Conservation (phyloP, 1,284 basidiomycete species). For the Microbotryum saponariae region DNA sequence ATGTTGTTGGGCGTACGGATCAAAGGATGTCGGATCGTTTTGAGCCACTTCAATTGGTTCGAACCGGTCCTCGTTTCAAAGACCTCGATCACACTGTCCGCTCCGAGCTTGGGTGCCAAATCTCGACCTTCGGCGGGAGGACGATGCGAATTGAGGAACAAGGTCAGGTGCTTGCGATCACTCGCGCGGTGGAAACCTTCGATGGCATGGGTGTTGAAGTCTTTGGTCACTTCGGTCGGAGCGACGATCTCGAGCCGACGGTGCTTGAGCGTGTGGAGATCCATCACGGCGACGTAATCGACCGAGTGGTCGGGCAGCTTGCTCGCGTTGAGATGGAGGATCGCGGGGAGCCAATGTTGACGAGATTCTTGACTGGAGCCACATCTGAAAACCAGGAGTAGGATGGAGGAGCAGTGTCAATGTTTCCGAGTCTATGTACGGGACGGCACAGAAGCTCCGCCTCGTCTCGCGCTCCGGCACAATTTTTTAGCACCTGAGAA, state of each 20-base stretch:
- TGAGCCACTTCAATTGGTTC: constrained; percentile 49
- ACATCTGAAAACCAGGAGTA: constrained; percentile 33
- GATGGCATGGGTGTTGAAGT: constrained; percentile 52
- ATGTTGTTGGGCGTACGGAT: constrained; percentile 64
- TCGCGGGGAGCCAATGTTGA: constrained; percentile 52
- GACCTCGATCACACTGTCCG: constrained; percentile 63
- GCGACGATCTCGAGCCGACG: constrained; percentile 1
- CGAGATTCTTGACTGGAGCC: constrained; percentile 55
- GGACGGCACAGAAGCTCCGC: no score
- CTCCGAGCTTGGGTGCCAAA: constrained; percentile 49
- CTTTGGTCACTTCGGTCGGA: no score
- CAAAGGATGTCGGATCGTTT: constrained; percentile 52
- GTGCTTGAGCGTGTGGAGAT: constrained; percentile 33
- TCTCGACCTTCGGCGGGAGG: constrained; percentile 41
- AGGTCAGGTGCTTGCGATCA: constrained; percentile 51
- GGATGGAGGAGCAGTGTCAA: no score
- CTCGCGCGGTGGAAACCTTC: constrained; percentile 55
- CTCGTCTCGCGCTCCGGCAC: no score
- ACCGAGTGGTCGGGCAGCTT: constrained; percentile 34
- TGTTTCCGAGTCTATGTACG: no score
- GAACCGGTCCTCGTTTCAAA: constrained; percentile 53
- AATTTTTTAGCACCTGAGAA: no score
- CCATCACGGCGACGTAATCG: constrained; percentile 60
- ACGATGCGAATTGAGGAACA: constrained; percentile 64
- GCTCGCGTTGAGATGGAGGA: constrained; percentile 39